Conservation (phyloP, 345 rosid genomes). For the thale cress (Arabidopsis thaliana) region DNA sequence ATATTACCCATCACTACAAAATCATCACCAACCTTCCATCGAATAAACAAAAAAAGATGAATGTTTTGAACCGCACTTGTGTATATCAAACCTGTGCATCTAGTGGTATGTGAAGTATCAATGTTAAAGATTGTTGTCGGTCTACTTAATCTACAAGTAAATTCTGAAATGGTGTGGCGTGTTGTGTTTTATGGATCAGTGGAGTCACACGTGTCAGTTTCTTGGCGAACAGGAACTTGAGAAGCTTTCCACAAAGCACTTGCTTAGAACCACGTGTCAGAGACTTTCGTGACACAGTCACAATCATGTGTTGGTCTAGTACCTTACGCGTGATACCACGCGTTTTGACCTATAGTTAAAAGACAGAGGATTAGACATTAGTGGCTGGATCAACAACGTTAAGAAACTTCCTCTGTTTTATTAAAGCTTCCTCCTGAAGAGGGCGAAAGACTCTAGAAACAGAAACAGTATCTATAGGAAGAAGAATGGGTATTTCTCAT, state of each 20-base stretch:
- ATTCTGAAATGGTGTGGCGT: not conserved
- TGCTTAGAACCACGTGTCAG: slow-evolving; percentile 2
- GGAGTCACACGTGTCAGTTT: slow-evolving; percentile 8
- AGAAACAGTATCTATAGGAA: not conserved
- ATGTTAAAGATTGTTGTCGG: not conserved
- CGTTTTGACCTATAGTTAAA: slow-evolving; percentile 26
- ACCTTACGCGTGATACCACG: slow-evolving; percentile 55
- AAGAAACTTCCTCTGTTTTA: not conserved
- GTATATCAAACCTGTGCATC: not conserved
- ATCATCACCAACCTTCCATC: slow-evolving; percentile 8
- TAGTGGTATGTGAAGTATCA: slow-evolving; percentile 10
- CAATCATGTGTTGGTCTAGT: slow-evolving; percentile 25
- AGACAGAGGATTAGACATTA: not conserved
- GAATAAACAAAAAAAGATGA: slow-evolving; percentile 25
- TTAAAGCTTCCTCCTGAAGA: not conserved
- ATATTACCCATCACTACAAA: slow-evolving; percentile 6
- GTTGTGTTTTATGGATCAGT: slow-evolving; percentile 2
- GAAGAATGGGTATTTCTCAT: slow-evolving; percentile 64
- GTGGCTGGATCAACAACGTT: slow-evolving; percentile 1
- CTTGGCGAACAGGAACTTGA: not conserved
- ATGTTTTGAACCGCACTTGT: slow-evolving; percentile 2
- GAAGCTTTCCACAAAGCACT: slow-evolving; percentile 1
- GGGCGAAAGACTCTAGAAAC: not conserved
- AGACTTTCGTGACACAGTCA: slow-evolving; percentile 2
- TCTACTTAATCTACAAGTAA: slow-evolving; percentile 6